These are phyloP conservation scores for Agapanthus africanus DNA, from an alignment of 106 monocot genomes.

Conservation along the genomic window DNA sequence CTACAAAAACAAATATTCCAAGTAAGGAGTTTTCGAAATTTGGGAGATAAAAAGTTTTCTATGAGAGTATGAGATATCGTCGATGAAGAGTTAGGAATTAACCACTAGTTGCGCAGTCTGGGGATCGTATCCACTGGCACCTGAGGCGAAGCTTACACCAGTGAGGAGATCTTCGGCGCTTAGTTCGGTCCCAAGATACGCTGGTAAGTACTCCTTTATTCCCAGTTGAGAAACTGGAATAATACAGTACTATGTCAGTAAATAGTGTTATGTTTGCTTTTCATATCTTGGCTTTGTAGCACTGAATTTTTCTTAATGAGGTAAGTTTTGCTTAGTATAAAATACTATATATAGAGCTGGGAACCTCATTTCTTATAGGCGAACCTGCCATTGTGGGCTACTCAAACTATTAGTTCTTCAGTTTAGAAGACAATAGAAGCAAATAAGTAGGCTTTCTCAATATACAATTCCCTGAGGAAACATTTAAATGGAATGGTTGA, in stretches of 20 bases:
- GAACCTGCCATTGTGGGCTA: no score
- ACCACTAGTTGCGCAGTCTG: conserved; percentile 53
- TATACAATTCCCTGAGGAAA: no score
- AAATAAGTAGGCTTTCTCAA: no score
- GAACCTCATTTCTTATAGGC: no score
- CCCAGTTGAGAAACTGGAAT: conserved; percentile 59
- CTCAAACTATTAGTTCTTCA: no score
- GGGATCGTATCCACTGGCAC: conserved; percentile 72
- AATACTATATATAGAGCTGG: no score
- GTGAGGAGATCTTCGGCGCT: conserved; percentile 56
- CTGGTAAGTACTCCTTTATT: conserved; percentile 66
- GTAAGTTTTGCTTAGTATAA: no score
- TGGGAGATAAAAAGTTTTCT: background rate
- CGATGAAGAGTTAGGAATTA: conserved; percentile 5
- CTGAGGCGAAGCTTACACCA: conserved; percentile 88
- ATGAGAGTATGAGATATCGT: background rate
- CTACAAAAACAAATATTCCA: conserved; percentile 24
- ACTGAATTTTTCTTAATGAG: no score
- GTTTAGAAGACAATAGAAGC: no score
- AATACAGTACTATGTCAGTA: background rate
- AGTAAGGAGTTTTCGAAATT: background rate
- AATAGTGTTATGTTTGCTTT: no score
- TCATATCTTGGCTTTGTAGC: no score
- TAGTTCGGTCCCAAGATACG: conserved; percentile 46
- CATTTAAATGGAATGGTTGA: no score